Evolutionary conservation across 805 yeast genomes (phyloP).

Genomic region (Barnettozyma sucrosica): DNA sequence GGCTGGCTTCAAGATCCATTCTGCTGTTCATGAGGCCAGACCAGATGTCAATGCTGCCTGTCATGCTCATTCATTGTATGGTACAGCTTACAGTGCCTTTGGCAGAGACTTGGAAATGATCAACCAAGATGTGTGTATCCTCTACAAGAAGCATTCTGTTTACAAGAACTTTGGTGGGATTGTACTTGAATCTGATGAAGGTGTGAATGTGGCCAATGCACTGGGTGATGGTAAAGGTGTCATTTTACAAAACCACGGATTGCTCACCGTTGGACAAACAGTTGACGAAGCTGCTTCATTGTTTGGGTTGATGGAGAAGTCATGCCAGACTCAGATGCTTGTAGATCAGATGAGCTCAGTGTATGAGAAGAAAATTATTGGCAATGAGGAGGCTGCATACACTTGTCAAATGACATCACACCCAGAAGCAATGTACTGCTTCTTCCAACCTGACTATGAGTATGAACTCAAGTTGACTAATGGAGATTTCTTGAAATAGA

Average conservation of each 20-base stretch:
- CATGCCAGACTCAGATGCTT: conserved; percentile 60
- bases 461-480: conserved; percentile 33
- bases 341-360: conserved; percentile 47
- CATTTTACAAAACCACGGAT: conserved; percentile 68
- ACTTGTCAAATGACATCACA: conserved; percentile 56
- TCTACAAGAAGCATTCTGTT: conserved; percentile 62
- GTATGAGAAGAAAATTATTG: conserved; percentile 36
- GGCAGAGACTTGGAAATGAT: conserved; percentile 70
- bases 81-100: conserved; percentile 60
- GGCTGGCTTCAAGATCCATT: conserved; percentile 68
- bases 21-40: conserved; percentile 59
- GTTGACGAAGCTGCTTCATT: conserved; percentile 72
- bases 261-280: conserved; percentile 61
- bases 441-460: conserved; percentile 67
- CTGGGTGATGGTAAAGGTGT: conserved; percentile 49
- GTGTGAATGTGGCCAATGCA: conserved; percentile 53
- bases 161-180: conserved; percentile 73
- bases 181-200: conserved; percentile 62
- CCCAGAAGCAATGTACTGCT: conserved; percentile 63
- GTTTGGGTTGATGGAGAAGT: conserved; percentile 55
- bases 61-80: conserved; percentile 61
- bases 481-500: conserved; percentile 20
- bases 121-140: conserved; percentile 69
- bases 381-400: conserved; percentile 61
- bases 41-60: conserved; percentile 71